Base-by-base conservation (phyloP, 2,329 filamentous ascomycete species). In the Colletotrichum tanaceti region DNA sequence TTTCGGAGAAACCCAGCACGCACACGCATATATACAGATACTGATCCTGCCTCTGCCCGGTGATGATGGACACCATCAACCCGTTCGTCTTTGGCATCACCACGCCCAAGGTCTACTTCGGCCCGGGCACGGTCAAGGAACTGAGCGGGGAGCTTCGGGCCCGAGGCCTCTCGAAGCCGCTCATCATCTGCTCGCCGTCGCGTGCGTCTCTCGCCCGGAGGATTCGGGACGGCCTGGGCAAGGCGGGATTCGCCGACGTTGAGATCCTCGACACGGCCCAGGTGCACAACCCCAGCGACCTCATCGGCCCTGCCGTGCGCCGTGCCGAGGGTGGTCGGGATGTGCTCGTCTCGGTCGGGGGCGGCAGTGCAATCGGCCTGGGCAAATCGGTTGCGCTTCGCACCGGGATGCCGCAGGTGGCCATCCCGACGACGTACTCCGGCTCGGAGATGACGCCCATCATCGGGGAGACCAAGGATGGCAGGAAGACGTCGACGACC, bases 291-390 rank as follows among this genome's bases (percentile, higher is more conserved):
- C 73, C 74, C 18, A 72, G 71, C 58, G 71, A 71, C 14, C 70
- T 76, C 50, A 73, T 77, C 20, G 74, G 75, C 55, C 74, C 76
- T 22, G 75, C 74, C 10, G 69, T 77, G 22, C 62, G 73, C 5
- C 72, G 74, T 18, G 74, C 79, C 6, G 62, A 74, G 6, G 78
- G 77, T 4, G 78, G 77, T 4, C 84, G 85, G 20, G 89, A 91
- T 75, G 83, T 83, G 35, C 80, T 90, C 46, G 79, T 90, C 52
- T 89, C 86, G 47, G 86, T 91, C 68, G 89, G 89, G 5, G 88
- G 88, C 58, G 87, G 87, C 35, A 89, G 86, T 62, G 89, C 88
- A 2, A 87, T 89, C 60, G 87, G 87, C 1, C 77, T 91, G 24
- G 86, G 86, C 2, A 86, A 87, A 71, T 83, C 85, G 1, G 82